Base-by-base conservation (phyloP, 805 yeast genomes). In the Lachancea meyersii region DNA sequence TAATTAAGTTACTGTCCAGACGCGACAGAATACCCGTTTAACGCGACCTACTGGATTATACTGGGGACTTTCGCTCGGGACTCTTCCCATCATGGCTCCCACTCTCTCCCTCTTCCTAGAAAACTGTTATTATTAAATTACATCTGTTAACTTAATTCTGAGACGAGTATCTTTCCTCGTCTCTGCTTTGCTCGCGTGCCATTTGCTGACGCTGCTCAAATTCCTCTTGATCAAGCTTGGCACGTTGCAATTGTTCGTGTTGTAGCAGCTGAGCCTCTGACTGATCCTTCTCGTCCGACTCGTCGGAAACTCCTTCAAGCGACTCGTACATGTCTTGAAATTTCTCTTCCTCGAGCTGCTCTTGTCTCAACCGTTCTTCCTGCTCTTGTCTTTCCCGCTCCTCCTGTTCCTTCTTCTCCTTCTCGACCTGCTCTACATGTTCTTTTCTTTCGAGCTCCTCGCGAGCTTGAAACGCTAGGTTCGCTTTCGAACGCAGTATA, bases 401-500 rank as follows among this genome's bases (percentile, higher is more conserved):
- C 13, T 41, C 44, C 17, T 19, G 44, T 26, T 41, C 31, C 33
- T n/a, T 26, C 28, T 24, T 17, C 39, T 41, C 38, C 30, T 41
- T 23, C 19, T 43, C 46, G 23, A 27, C 32, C 28, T 41, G 38
- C 14, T 47, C 48, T 14, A 31, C 39, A 18, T 21, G 37, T 5
- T 21, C 19, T 31, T 38, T 40, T 16, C 57, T 58, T 52, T 70
- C 79, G 27, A 53, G 61, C 37, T 62, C 66, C 53, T 77, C 81
- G 48, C 82, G 72, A 27, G 57, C 55, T 55, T 78, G 82, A 58
- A 77, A 77, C 24, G 72, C 75, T 32, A 77, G 41, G 51, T 78
- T 77, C 16, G 80, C 80, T 53, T 74, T 70, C 7, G 82, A 76
- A 56, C 81, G 70, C 44, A 76, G 58, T 26, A 77, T 69, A 24